A percentile compares a stretch with the other conserved stretches of the same genome.
Evolutionary conservation across 2,329 filamentous ascomycete genomes (phyloP).

Genomic region (Fusarium torulosum): DNA sequence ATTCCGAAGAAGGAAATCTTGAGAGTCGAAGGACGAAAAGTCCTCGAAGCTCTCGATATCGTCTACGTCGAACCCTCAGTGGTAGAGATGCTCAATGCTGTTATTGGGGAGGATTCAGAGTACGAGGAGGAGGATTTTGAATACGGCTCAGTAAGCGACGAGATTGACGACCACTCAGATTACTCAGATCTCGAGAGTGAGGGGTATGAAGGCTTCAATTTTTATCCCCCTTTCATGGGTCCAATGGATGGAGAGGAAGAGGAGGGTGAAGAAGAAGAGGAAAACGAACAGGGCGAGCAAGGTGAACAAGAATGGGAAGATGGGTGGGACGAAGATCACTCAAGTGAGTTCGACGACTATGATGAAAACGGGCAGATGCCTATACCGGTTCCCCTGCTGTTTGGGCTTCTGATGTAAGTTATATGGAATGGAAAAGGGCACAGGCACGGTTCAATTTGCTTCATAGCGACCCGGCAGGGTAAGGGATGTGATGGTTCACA

Average conservation of each 20-base stretch:
- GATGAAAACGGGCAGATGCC: conserved; percentile 35
- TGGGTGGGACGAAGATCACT: conserved; percentile 21
- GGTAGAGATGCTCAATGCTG: conserved; percentile 9
- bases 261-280: conserved; percentile 17
- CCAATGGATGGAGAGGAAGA: conserved; percentile 29
- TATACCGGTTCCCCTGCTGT: conserved; percentile 38
- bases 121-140: conserved; percentile 22
- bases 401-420: conserved; percentile 43
- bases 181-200: conserved; percentile 32
- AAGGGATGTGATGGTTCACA: neutral
- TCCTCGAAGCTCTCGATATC: conserved; percentile 45
- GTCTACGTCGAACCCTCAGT: conserved; percentile 38
- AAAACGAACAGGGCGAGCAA: conserved; percentile 13
- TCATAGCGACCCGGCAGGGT: conserved; percentile 6
- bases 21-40: conserved; percentile 40
- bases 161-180: conserved; percentile 36
- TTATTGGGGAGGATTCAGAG: neutral
- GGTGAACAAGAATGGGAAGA: conserved; percentile 23
- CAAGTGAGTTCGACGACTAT: conserved; percentile 40
- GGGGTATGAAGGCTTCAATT: conserved; percentile 15
- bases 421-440: conserved; percentile 2
- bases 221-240: conserved; percentile 20
- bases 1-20: conserved; percentile 39
- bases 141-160: conserved; percentile 32
- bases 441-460: conserved; percentile 2